A percentile compares a stretch with the other conserved stretches of the same genome.
Evolutionary conservation across 1,284 basidiomycete genomes (phyloP).

Genomic region (Austroboletus rostrupii): DNA sequence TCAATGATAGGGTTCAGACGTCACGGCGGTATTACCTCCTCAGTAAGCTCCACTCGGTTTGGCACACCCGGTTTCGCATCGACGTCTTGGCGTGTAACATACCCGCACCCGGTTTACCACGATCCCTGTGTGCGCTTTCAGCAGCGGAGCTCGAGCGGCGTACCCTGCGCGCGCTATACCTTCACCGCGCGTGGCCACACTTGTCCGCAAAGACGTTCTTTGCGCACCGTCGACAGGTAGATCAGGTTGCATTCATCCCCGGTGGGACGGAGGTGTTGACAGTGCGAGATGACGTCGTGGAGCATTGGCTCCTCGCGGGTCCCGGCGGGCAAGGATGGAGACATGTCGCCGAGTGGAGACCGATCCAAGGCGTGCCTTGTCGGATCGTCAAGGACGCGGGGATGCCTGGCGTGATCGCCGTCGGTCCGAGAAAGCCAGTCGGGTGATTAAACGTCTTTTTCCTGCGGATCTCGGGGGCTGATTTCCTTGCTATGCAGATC

Average conservation of each 20-base stretch:
- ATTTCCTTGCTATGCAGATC: constrained; percentile 6
- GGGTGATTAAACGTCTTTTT: constrained; percentile 6
- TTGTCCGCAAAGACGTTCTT: constrained; percentile 12
- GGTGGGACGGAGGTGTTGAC: constrained; percentile 27
- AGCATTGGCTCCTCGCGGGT: constrained; percentile 22
- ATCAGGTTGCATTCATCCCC: constrained; percentile 26
- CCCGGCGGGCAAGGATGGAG: constrained; percentile 18
- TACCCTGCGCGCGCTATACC: constrained; percentile 25
- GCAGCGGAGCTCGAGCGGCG: constrained; percentile 25
- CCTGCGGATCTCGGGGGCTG: not conserved
- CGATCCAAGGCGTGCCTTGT: constrained; percentile 16
- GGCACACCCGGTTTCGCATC: constrained; percentile 19
- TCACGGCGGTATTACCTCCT: constrained; percentile 27
- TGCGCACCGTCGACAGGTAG: constrained; percentile 11
- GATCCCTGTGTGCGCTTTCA: constrained; percentile 13
- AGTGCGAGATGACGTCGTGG: constrained; percentile 24
- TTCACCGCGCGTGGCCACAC: constrained; percentile 21
- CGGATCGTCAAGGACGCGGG: constrained; percentile 20
- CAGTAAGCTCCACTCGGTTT: constrained; percentile 23
- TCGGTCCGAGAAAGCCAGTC: constrained; percentile 16
- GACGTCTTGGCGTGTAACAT: constrained; percentile 22
- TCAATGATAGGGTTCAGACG: constrained; percentile 14
- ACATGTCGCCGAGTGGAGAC: constrained; percentile 19
- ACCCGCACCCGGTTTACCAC: constrained; percentile 17
- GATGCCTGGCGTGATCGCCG: constrained; percentile 16